phyloP scores from a whole-genome alignment of 2,329 filamentous ascomycete genomes.

The Ophioceras dolichostomum region DNA sequence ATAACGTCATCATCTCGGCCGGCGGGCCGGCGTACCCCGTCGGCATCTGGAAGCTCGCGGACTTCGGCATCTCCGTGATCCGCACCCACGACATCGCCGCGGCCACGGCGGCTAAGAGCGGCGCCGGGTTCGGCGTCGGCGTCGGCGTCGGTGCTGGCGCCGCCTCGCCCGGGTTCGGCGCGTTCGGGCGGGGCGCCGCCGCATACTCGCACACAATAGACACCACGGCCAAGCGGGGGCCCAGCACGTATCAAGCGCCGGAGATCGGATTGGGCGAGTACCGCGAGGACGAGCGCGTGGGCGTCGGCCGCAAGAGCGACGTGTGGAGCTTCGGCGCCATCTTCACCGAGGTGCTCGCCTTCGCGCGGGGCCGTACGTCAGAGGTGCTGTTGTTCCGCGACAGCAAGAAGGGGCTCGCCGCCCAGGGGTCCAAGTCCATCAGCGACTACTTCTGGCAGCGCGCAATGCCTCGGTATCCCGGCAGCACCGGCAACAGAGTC shows the following conservation, averaged over 20 bases:
- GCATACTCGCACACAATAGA: background rate
- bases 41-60: conserved; percentile 6
- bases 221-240: conserved; percentile 1
- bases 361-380: background rate
- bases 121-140: too few species aligned
- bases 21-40: conserved; percentile 1
- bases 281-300: background rate
- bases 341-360: conserved; percentile 5
- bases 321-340: conserved; percentile 7
- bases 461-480: too few species aligned
- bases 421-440: background rate
- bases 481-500: too few species aligned
- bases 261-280: conserved; percentile 2
- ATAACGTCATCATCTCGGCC: conserved; percentile 6
- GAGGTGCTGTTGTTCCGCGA: conserved; percentile 1
- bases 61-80: conserved; percentile 8
- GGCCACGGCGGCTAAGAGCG: too few species aligned
- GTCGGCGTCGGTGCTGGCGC: too few species aligned
- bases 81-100: too few species aligned
- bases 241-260: conserved; percentile 4
- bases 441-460: background rate
- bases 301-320: background rate
- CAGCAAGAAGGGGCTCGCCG: background rate
- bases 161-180: too few species aligned
- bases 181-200: background rate